Evolutionary conservation across 1,139 yeast species (phyloP).

Genomic region (Barnettozyma hawaiiensis): DNA sequence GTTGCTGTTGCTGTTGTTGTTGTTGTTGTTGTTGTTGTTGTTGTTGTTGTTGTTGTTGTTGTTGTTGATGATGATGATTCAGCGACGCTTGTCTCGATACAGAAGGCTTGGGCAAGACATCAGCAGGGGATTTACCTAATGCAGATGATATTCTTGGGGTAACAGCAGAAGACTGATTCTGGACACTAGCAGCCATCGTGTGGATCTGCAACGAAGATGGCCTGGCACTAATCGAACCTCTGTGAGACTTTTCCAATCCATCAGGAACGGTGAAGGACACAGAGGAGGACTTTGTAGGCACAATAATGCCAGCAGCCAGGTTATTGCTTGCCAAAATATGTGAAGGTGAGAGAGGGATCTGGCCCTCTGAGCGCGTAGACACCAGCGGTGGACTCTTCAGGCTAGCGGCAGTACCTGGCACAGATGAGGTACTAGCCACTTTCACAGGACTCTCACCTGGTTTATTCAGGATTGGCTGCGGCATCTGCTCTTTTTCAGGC

Average conservation of each 20-base stretch:
- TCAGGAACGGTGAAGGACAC: constrained; percentile 31
- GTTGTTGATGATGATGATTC: too few species aligned
- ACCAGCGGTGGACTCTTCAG: constrained; percentile 3
- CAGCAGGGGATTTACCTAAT: constrained; percentile 1
- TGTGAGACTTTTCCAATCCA: constrained; percentile 35
- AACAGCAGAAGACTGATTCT: constrained; percentile 2
- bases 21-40: too few species aligned
- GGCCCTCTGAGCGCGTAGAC: neutral
- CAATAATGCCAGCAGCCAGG: neutral
- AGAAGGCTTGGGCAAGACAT: neutral
- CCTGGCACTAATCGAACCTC: constrained; percentile 46
- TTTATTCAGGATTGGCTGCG: constrained; percentile 23
- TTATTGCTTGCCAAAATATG: neutral
- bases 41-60: too few species aligned
- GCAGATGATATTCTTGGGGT: constrained; percentile 17
- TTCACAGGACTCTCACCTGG: constrained; percentile 10
- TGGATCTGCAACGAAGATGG: constrained; percentile 32
- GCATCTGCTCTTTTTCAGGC: constrained; percentile 13
- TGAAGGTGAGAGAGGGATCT: constrained; percentile 3
- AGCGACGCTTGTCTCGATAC: constrained; percentile 9
- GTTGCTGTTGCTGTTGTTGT: too few species aligned
- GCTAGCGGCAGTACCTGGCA: neutral
- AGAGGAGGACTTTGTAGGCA: constrained; percentile 12
- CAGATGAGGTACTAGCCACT: neutral
- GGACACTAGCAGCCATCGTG: constrained; percentile 9